phyloP scores from a whole-genome alignment of 2,329 filamentous ascomycete genomes.

The Saccharata proteae region DNA sequence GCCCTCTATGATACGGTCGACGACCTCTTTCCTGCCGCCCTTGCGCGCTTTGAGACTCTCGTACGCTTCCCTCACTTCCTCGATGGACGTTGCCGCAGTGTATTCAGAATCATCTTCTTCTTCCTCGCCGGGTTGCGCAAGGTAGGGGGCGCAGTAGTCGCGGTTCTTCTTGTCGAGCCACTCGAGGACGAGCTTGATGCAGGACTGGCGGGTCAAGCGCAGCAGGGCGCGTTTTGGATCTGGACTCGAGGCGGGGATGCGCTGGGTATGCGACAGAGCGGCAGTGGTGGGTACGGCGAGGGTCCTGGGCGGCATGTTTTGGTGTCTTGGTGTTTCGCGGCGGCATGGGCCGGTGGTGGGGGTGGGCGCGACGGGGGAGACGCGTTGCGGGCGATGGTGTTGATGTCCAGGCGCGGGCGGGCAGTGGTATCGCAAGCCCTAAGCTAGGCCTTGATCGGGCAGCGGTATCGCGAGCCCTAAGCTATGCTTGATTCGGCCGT shows the following conservation, averaged over 20 bases:
- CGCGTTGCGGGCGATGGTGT: too few species aligned
- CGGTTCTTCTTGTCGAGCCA: slow-evolving; percentile 64
- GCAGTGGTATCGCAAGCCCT: neutral
- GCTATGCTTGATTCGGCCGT: too few species aligned
- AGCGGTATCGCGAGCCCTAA: too few species aligned
- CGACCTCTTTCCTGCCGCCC: slow-evolving; percentile 40
- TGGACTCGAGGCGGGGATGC: slow-evolving; percentile 52
- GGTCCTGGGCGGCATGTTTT: slow-evolving; percentile 10
- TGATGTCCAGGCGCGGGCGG: slow-evolving; percentile 1
- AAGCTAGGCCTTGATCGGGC: neutral
- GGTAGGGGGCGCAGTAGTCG: slow-evolving; percentile 46
- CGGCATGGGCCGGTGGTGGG: too few species aligned
- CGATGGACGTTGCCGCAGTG: slow-evolving; percentile 51
- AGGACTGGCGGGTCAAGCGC: slow-evolving; percentile 58
- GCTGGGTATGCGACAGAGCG: slow-evolving; percentile 58
- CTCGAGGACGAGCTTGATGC: slow-evolving; percentile 60
- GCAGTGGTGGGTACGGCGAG: slow-evolving; percentile 59
- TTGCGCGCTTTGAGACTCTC: slow-evolving; percentile 29
- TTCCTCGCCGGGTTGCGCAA: slow-evolving; percentile 31
- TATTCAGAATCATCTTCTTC: slow-evolving; percentile 52
- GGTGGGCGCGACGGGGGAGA: too few species aligned
- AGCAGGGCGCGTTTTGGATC: slow-evolving; percentile 54
- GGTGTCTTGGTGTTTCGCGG: slow-evolving; percentile 4
- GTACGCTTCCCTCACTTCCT: slow-evolving; percentile 48
- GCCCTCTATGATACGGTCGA: slow-evolving; percentile 44